These are phyloP conservation scores for maize (Zea mays) DNA, from an alignment of 176 grass and related monocot species.

Conservation along the genomic window Zm-B73-REFERENCE-NAM-5.0 NC_050102.1:136992501-136993000, in stretches of 20 bases:
- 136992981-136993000: constrained; percentile 13
- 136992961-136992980: neutral
- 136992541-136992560: constrained; percentile 81
- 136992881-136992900: constrained; percentile 98
- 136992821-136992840: constrained; percentile 76
- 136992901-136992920: constrained; percentile 96
- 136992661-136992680: constrained; percentile 94
- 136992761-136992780: constrained; percentile 19
- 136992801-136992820: constrained; percentile 20
- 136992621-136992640: constrained; percentile 2
- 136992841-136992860: constrained; percentile 73
- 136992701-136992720: constrained; percentile 91
- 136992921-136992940: constrained; percentile 99
- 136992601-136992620: constrained; percentile 5
- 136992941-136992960: constrained; percentile 19
- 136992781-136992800: constrained; percentile 18
- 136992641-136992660: constrained; percentile 74
- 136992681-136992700: constrained; percentile 88
- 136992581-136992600: constrained; percentile 19
- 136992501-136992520: constrained; percentile 20
- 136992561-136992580: constrained; percentile 79
- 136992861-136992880: constrained; percentile 89
- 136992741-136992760: constrained; percentile 40
- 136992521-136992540: constrained; percentile 69
- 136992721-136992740: constrained; percentile 82